These are phyloP conservation scores for Neurospora sp. DNA, from an alignment of 495 filamentous ascomycete species.

Conservation along the genomic window DNA sequence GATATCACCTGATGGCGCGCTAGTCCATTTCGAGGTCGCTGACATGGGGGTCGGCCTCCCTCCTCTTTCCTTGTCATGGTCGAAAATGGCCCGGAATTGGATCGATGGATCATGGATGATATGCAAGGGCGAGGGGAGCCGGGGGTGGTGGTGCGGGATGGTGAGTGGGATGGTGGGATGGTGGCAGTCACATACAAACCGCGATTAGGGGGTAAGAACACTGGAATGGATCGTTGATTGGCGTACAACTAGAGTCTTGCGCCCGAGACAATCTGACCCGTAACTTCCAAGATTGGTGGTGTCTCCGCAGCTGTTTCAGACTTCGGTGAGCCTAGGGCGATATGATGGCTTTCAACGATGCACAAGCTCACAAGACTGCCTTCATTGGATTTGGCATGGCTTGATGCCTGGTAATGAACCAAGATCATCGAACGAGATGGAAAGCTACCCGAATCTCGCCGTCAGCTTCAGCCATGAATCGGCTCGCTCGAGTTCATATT, in stretches of 20 bases:
- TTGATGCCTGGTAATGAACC: neutral
- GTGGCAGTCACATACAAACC: neutral
- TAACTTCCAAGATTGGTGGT: neutral
- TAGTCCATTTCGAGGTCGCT: constrained; percentile 7
- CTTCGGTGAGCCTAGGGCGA: neutral
- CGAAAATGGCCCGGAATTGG: neutral
- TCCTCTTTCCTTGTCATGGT: neutral
- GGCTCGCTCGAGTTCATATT: neutral
- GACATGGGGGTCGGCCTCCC: neutral
- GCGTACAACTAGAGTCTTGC: neutral
- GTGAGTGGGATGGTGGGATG: neutral
- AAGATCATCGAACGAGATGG: neutral
- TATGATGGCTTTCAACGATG: neutral
- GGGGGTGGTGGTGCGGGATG: neutral
- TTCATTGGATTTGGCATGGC: neutral
- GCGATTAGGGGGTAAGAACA: neutral
- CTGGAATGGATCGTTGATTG: neutral
- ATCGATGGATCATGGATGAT: neutral
- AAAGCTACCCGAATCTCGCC: neutral
- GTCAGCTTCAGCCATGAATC: neutral
- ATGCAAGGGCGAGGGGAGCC: neutral
- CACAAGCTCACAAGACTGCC: neutral
- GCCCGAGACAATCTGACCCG: neutral
- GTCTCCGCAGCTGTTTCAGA: neutral
- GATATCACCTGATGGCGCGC: constrained; percentile 16